Base-by-base conservation (phyloP, 2,329 filamentous ascomycete genomes). In the Aspergillus quadricinctus region DNA sequence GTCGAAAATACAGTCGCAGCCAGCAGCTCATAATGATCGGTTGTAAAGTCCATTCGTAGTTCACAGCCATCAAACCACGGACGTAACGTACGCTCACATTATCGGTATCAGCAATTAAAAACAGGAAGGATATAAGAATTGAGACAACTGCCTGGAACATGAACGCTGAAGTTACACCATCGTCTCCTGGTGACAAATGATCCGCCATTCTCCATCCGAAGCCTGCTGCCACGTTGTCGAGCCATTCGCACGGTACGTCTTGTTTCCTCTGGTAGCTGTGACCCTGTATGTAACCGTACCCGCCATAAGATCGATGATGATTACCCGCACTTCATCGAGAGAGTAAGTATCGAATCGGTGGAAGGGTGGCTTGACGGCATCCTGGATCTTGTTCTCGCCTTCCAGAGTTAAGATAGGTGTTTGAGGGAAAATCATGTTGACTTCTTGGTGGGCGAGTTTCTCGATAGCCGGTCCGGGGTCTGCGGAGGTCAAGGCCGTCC, bases 281-380 rank as follows among this genome's bases (percentile, higher is more conserved):
- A 74, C 59, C 40, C 64, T 63, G 54, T 72, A 74, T 5, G 71
- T 73, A 4, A 73, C 64, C 1, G 65, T 61, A 1, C 69, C 71
- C 1, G 71, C 71, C 71, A 73, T 73, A 21, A 73, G 57, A 55
- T 72, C 71, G 37, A 74, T 69, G 29, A 73, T 64, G 49, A 72
- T 66, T 1, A 66, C 64, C 3, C 68, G 63, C 4, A 72, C 66
- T 7, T 72, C 63, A 7, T 63, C 61, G 0, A 73, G 54, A 17
- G 69, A 66, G 48, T 66, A 69, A 10, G 59, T 59, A 41, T 74
- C 72, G 50, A 74, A 74, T 1, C 67, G 68, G 51, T 74, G 71
- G 52, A 73, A 74, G 0, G 68, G 69, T 4, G 69, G 66, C 19
- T 62, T 64, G 45, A 74, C 52, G 1, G 66, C 60, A 14, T 68